Evolutionary conservation across 805 yeast genomes (phyloP).

Genomic region (Ogataea paraovalis): DNA sequence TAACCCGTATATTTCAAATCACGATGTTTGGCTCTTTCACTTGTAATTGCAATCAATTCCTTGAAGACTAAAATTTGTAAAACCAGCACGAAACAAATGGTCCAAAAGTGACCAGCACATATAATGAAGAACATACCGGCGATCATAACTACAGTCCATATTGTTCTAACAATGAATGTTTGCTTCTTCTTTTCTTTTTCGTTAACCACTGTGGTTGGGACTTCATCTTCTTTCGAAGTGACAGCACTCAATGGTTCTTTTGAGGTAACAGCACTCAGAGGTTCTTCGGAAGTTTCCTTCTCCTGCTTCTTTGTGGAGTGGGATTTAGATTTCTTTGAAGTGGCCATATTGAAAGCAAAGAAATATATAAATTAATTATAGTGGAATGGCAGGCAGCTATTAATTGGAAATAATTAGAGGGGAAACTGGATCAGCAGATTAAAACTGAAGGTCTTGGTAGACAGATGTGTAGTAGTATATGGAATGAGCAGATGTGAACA

Average conservation of each 20-base stretch:
- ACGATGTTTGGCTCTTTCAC: slow-evolving; percentile 74
- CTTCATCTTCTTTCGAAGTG: slow-evolving; percentile 1
- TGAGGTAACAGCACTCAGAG: not conserved
- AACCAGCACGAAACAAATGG: slow-evolving; percentile 64
- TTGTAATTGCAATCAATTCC: slow-evolving; percentile 83
- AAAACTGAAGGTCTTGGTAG: too few species aligned
- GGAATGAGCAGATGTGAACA: too few species aligned
- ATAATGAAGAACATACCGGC: slow-evolving; percentile 62
- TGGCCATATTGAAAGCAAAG: not conserved
- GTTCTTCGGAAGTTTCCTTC: not conserved
- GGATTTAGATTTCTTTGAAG: not conserved
- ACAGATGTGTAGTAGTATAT: too few species aligned
- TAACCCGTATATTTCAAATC: slow-evolving; percentile 77
- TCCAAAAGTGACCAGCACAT: slow-evolving; percentile 81
- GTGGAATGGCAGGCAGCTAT: not conserved
- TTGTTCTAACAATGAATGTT: slow-evolving; percentile 80
- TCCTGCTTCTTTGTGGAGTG: not conserved
- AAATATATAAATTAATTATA: not conserved
- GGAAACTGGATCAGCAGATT: too few species aligned
- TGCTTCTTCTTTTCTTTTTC: slow-evolving; percentile 68
- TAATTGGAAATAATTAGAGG: too few species aligned
- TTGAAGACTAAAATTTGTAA: slow-evolving; percentile 83
- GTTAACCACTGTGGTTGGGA: slow-evolving; percentile 23
- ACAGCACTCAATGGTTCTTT: not conserved
- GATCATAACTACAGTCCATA: slow-evolving; percentile 94